Evolutionary conservation across 768 basidiomycete species (phyloP), one percentile per base, ranked within the genome.

Genomic region (Lactifluus pinguis): DNA sequence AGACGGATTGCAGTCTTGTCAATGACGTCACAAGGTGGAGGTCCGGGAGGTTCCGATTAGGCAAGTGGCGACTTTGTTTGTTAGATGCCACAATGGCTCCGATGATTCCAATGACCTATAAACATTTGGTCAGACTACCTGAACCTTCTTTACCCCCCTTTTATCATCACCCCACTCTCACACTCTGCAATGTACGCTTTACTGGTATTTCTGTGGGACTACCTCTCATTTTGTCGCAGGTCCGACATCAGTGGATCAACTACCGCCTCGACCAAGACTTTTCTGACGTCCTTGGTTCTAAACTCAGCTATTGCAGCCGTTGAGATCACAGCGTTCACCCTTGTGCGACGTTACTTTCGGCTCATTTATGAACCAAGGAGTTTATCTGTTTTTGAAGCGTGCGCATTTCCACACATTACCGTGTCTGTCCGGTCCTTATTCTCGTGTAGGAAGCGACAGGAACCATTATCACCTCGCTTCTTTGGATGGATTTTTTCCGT

Each of bases 281-380:
- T 98, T 71, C 71, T 87, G 49, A 89, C 95, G 8, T 88, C 95
- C 2, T 80, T 98, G 49, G 83, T 84, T 21, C 84, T 94, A 78
- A 98, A 98, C 70, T 77, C 77, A 0, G 80, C 80, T 42, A 83
- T 92, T 29, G 89, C 91, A 63, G 84, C 74, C 14, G 78, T 75
- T 3, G 89, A 95, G 72, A 71, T 98, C 55, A 77, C 69, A 6
- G 79, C 81, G 14, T 98, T 97, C 75, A 87, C 93, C n/a, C 60
- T 95, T 63, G 72, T 98, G 36, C 78, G 94, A 42, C 84, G 87
- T 17, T 85, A 83, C 69, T 97, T 98, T 80, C 89, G 86, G 64
- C 79, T 86, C 15, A 86, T 98, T 53, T 98, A 93, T 71, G 89
- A 93, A 68, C 95, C 94, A 0, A 78, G 93, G 57, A 88, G 92